Base-by-base conservation (phyloP, 2,329 filamentous ascomycete species). In the Sphaerulina vaccinii region DNA sequence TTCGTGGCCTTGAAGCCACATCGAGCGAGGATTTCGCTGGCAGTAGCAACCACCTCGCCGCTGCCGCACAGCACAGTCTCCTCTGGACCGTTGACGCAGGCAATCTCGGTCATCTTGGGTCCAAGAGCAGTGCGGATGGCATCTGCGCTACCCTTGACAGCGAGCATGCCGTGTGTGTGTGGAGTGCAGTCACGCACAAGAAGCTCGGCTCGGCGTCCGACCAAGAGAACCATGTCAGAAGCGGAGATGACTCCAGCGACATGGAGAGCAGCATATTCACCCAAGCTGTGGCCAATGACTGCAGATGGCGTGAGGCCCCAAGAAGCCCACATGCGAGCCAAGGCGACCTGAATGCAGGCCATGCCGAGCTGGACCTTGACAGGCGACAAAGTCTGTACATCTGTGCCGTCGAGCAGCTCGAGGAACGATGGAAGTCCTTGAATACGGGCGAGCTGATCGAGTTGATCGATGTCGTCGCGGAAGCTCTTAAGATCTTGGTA, bases 1-100 rank as follows among this genome's bases (percentile, higher is more conserved):
- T 78, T 79, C 11, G 77, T 82, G 54, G 77, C 78, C 68, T 84
- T 85, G 70, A 83, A 78, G 1, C 79, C 80, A 50, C 76, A 72
- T 5, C 70, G 67, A 11, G 73, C 67, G 3, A 86, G 73, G 23
- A 73, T 63, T 7, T 78, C 69, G 52, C 68, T 75, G 13, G 83
- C 73, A 3, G 73, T 72, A 52, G 80, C 74, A 48, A 87, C 81
- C 54, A 85, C 76, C 33, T 82, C 75, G 43, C 81, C 78, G 49
- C 77, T 78, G 13, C 80, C 81, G 55, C 81, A 82, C n/a, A 93
- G 75, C 1, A 93, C 89, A 8, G 84, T 90, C 65, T 90, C 87
- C 44, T 82, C 76, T 0, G 85, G 83, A 0, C 85, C 83, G 61
- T 95, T 95, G 66, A 90, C 79, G 72, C 89, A 93, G 13, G 88